Percentiles rank a stretch among this genome's conserved stretches.
Conservation (phyloP, 805 yeast species). For the Myxozyma neglecta region DNA sequence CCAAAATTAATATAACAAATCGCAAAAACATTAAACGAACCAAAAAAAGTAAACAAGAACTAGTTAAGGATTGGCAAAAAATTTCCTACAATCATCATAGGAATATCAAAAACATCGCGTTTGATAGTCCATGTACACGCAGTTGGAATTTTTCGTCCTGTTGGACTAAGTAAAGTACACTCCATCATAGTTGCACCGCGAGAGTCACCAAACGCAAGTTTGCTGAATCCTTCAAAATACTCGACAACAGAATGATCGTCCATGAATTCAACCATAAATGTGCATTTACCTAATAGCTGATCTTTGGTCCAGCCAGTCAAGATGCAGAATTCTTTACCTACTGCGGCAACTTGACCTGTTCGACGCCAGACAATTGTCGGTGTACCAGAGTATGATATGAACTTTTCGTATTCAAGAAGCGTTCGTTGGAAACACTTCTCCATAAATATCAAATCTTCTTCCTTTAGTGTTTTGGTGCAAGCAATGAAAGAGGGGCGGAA, state of each 20-base stretch:
- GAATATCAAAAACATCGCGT: slow-evolving; percentile 93
- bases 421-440: slow-evolving; percentile 96
- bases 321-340: slow-evolving; percentile 89
- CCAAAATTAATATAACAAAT: too few species aligned
- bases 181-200: slow-evolving; percentile 85
- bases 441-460: slow-evolving; percentile 89
- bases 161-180: slow-evolving; percentile 69
- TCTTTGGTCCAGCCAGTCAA: slow-evolving; percentile 87
- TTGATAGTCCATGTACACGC: slow-evolving; percentile 90
- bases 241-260: slow-evolving; percentile 85
- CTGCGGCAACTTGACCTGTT: slow-evolving; percentile 92
- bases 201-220: slow-evolving; percentile 87
- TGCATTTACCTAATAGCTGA: slow-evolving; percentile 62
- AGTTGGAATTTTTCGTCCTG: slow-evolving; percentile 55
- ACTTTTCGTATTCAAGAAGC: slow-evolving; percentile 80
- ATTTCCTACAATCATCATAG: slow-evolving; percentile 94
- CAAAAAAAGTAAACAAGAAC: too few species aligned
- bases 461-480: slow-evolving; percentile 81
- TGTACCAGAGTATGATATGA: slow-evolving; percentile 81
- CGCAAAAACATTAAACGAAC: too few species aligned
- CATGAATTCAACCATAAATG: slow-evolving; percentile 63
- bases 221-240: slow-evolving; percentile 80
- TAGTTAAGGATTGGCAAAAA: slow-evolving; percentile 67
- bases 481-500: slow-evolving; percentile 93
- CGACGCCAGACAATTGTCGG: slow-evolving; percentile 96